A percentile compares a stretch with the other conserved stretches of the same genome.
Evolutionary conservation across 805 yeast genomes (phyloP).

Genomic region (Metschnikowia proteae): DNA sequence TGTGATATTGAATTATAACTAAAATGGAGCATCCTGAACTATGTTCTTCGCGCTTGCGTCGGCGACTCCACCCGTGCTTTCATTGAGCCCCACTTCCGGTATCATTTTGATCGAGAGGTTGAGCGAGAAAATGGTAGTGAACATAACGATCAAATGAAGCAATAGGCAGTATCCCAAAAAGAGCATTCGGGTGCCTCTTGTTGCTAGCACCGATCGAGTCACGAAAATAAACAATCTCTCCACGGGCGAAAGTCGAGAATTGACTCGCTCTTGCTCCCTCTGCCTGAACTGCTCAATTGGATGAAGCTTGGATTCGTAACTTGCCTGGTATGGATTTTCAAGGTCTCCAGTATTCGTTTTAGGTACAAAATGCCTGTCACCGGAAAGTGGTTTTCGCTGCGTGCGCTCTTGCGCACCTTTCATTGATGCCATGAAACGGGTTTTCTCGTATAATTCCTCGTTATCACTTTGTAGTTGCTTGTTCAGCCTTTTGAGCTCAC

Average conservation of each 20-base stretch:
- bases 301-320: slow-evolving; percentile 73
- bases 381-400: slow-evolving; percentile 14
- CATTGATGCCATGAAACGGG: slow-evolving; percentile 60
- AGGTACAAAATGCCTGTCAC: slow-evolving; percentile 19
- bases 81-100: slow-evolving; percentile 43
- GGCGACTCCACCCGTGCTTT: slow-evolving; percentile 41
- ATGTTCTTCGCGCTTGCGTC: slow-evolving; percentile 6
- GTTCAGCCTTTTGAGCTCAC: slow-evolving; percentile 62
- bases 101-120: slow-evolving; percentile 42
- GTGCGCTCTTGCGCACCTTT: slow-evolving; percentile 18
- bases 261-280: slow-evolving; percentile 70
- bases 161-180: slow-evolving; percentile 72
- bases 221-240: slow-evolving; percentile 74
- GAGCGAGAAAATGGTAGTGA: slow-evolving; percentile 55
- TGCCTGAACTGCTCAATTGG: slow-evolving; percentile 81
- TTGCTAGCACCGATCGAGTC: slow-evolving; percentile 72
- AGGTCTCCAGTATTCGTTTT: slow-evolving; percentile 37
- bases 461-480: slow-evolving; percentile 67
- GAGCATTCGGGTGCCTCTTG: slow-evolving; percentile 64
- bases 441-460: slow-evolving; percentile 72
- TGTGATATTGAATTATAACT: neutral
- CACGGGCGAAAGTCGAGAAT: slow-evolving; percentile 65
- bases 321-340: slow-evolving; percentile 57
- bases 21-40: slow-evolving; percentile 7
- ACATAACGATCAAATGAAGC: slow-evolving; percentile 69